Percentiles rank a stretch among this genome's conserved stretches.
Conservation (phyloP, 164 flowering plant species). For the Tetrastigma voinierianum region DNA sequence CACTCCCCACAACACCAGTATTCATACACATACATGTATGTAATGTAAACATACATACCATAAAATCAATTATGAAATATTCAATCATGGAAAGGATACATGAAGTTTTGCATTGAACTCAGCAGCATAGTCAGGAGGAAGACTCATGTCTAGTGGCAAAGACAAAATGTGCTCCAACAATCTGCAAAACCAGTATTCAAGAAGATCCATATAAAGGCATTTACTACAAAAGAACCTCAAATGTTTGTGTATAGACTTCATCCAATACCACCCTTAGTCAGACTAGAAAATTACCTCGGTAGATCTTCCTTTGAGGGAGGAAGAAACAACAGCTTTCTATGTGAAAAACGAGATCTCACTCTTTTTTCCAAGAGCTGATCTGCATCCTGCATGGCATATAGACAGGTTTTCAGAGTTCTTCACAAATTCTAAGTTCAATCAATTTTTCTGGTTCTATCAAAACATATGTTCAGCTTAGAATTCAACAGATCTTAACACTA, state of each 20-base stretch:
- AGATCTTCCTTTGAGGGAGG: slow-evolving; percentile 72
- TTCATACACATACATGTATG: too few relatives aligned
- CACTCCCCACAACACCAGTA: too few relatives aligned
- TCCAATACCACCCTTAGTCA: neutral
- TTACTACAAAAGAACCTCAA: neutral
- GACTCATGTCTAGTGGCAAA: slow-evolving; percentile 61
- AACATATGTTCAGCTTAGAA: neutral
- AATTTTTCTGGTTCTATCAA: neutral
- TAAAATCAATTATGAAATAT: neutral
- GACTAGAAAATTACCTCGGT: slow-evolving; percentile 40
- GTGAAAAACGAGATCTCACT: slow-evolving; percentile 96
- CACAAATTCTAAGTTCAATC: neutral
- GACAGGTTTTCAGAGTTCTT: neutral
- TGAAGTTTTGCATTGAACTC: slow-evolving; percentile 65
- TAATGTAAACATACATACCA: too few relatives aligned
- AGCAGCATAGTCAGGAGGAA: slow-evolving; percentile 53
- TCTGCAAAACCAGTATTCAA: slow-evolving; percentile 42
- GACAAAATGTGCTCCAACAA: slow-evolving; percentile 59
- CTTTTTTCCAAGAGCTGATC: slow-evolving; percentile 97
- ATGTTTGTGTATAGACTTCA: slow-evolving; percentile 1
- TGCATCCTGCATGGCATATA: slow-evolving; percentile 67
- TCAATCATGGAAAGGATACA: slow-evolving; percentile 53
- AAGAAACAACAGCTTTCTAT: slow-evolving; percentile 89
- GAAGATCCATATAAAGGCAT: slow-evolving; percentile 8
- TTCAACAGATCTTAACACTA: neutral